Evolutionary conservation across 768 basidiomycete species (phyloP).

Genomic region (Boletus reticulatus): DNA sequence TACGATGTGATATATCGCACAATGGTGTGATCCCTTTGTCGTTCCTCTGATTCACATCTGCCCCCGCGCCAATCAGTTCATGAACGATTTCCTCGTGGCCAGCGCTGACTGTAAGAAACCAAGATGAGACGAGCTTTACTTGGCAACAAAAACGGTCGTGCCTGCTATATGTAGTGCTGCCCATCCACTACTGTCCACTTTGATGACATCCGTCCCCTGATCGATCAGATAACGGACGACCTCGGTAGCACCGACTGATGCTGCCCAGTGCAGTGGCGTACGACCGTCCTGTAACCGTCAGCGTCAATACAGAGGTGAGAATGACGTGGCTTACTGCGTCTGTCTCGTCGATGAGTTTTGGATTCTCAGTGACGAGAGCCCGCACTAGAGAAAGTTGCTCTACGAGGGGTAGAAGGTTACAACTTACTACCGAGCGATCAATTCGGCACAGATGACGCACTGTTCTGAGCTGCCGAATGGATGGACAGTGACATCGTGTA

Average conservation of each 20-base stretch:
- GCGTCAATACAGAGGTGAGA: neutral
- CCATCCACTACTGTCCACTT: conserved; percentile 68
- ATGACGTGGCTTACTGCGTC: conserved; percentile 50
- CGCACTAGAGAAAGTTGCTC: conserved; percentile 73
- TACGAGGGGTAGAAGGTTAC: conserved; percentile 21
- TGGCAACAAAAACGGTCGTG: conserved; percentile 22
- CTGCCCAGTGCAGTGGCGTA: conserved; percentile 85
- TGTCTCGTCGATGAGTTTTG: conserved; percentile 54
- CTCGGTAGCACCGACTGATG: conserved; percentile 68
- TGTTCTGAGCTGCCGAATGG: conserved; percentile 70
- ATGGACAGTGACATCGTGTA: conserved; percentile 43
- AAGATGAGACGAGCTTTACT: neutral
- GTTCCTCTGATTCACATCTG: conserved; percentile 76
- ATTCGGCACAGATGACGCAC: conserved; percentile 30
- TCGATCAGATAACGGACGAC: conserved; percentile 67
- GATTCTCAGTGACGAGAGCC: conserved; percentile 60
- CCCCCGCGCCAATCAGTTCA: conserved; percentile 79
- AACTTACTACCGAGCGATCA: neutral
- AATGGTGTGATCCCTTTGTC: conserved; percentile 82
- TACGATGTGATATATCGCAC: conserved; percentile 41
- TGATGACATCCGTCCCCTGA: conserved; percentile 64
- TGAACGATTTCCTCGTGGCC: conserved; percentile 73
- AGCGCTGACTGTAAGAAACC: conserved; percentile 59
- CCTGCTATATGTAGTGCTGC: conserved; percentile 79
- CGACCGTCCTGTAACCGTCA: conserved; percentile 58